phyloP scores from a whole-genome alignment of 1,284 basidiomycete genomes.

The Ceratobasidium papillatum region DNA sequence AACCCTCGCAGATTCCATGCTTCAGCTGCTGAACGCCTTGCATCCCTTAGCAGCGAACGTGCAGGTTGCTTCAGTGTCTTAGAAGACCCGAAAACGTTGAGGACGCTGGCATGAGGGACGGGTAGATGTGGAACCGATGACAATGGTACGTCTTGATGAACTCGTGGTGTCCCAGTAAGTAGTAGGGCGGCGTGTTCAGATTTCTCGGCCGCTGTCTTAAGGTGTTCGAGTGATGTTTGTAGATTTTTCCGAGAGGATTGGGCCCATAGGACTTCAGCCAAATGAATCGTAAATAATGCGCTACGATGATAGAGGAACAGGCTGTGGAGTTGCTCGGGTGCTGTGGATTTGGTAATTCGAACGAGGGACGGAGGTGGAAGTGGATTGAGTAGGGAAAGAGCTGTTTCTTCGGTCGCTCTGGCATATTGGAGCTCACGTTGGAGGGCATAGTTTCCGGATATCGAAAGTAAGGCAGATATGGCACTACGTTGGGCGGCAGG shows the following conservation, averaged over 20 bases:
- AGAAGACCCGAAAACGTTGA: slow-evolving; percentile 59
- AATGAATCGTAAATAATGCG: slow-evolving; percentile 75
- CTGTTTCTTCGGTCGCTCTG: slow-evolving; percentile 68
- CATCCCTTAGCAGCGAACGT: slow-evolving; percentile 68
- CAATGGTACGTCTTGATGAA: slow-evolving; percentile 47
- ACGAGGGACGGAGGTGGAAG: slow-evolving; percentile 59
- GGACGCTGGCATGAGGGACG: slow-evolving; percentile 56
- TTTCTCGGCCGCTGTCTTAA: slow-evolving; percentile 68
- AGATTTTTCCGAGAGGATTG: slow-evolving; percentile 50
- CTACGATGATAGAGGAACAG: slow-evolving; percentile 76
- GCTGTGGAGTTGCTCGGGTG: slow-evolving; percentile 69
- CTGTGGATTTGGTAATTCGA: slow-evolving; percentile 52
- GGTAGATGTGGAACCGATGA: slow-evolving; percentile 55
- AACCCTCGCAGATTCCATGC: slow-evolving; percentile 70
- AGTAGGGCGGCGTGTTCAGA: slow-evolving; percentile 70
- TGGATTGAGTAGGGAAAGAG: slow-evolving; percentile 73
- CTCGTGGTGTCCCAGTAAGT: slow-evolving; percentile 54
- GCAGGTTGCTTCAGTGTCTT: slow-evolving; percentile 65
- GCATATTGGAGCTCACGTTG: slow-evolving; percentile 73
- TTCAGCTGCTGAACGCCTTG: slow-evolving; percentile 72
- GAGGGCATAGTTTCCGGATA: slow-evolving; percentile 75
- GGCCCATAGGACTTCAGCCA: slow-evolving; percentile 77
- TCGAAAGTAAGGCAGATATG: slow-evolving; percentile 70
- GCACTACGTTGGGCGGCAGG: slow-evolving; percentile 75
- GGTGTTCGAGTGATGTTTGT: slow-evolving; percentile 52